Conservation (phyloP, 1,139 yeast species). For the Zygosaccharomyces sapae region DNA sequence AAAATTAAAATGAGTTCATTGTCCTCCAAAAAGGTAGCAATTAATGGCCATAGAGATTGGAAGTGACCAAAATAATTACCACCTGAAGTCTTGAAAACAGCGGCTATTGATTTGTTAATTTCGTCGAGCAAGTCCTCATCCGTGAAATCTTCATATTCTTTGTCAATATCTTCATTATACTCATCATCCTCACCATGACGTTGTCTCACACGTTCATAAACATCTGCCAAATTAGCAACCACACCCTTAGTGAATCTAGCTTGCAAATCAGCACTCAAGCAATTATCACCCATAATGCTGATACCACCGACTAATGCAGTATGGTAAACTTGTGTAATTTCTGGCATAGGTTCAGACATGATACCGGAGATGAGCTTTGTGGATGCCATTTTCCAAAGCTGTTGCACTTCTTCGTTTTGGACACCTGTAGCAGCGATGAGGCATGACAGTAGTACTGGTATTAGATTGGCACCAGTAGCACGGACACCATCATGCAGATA, state of each 20-base stretch:
- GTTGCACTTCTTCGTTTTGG: constrained; percentile 52
- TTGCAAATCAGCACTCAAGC: constrained; percentile 57
- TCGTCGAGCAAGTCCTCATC: constrained; percentile 88
- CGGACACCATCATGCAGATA: constrained; percentile 93
- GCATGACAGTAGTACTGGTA: constrained; percentile 71
- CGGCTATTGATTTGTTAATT: constrained; percentile 70
- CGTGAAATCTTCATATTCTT: constrained; percentile 79
- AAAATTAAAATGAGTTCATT: constrained; percentile 63
- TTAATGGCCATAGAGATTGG: constrained; percentile 52
- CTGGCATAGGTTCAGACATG: constrained; percentile 77
- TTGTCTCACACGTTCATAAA: constrained; percentile 64
- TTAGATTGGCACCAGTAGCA: constrained; percentile 78
- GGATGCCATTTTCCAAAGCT: constrained; percentile 69
- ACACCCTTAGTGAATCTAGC: constrained; percentile 56
- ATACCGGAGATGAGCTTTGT: constrained; percentile 66
- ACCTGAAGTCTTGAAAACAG: constrained; percentile 63
- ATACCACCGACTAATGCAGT: constrained; percentile 66
- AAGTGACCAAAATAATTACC: constrained; percentile 61
- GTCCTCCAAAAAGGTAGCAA: constrained; percentile 56
- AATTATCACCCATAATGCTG: constrained; percentile 59
- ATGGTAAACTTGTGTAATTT: constrained; percentile 73
- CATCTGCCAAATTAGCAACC: constrained; percentile 58
- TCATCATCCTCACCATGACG: constrained; percentile 65
- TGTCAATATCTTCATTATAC: constrained; percentile 57
- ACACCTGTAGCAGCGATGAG: constrained; percentile 62